Base-by-base conservation (phyloP, 2,329 filamentous ascomycete species). In the Lasiodiplodia sp. region DNA sequence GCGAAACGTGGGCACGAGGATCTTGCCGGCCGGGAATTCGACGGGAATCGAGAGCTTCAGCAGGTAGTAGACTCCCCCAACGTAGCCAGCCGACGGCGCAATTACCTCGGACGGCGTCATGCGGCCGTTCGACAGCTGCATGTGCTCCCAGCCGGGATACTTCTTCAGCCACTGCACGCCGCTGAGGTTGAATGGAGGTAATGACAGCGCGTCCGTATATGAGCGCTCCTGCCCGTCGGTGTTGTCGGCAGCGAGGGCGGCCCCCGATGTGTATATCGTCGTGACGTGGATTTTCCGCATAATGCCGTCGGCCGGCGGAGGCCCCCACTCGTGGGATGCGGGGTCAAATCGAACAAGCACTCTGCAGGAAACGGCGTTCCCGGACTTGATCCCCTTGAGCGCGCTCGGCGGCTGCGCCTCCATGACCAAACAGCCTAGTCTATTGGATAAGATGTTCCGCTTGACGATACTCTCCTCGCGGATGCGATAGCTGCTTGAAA, bases 381-480 rank as follows among this genome's bases (percentile, higher is more conserved):
- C n/a, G 31, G 12, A 11, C 25, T 52, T 21, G n/a, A 40, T 21
- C 14, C 60, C 25, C 4, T n/a, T 28, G 60, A 64, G 18, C 7
- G 60, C 60, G 28, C 47, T 28, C 1, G 47, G 49, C 16, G 52
- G 47, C 6, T 53, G 47, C 8, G 62, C 44, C 8, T 65, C 47
- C 31, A 65, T 55, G 28, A 65, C 62, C 18, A 65, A 14, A 23
- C 21, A 55, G 47, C 62, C 62, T 3, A 23, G 18, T 4, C 11
- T 40, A 2, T 49, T 49, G 4, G 23, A 40, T 16, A 65, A 5
- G 18, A 65, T 18, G 10, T 49, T 21, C 1, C 62, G 62, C 7
- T 49, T 53, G 40, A 65, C 8, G 18, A 12, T 3, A 16, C 53
- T 65, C n/a, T 65, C 62, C 21, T 65, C 8, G 47, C 62, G 62